phyloP scores from a whole-genome alignment of 208 protist genomes.

The Trypanosoma melophagium region DNA sequence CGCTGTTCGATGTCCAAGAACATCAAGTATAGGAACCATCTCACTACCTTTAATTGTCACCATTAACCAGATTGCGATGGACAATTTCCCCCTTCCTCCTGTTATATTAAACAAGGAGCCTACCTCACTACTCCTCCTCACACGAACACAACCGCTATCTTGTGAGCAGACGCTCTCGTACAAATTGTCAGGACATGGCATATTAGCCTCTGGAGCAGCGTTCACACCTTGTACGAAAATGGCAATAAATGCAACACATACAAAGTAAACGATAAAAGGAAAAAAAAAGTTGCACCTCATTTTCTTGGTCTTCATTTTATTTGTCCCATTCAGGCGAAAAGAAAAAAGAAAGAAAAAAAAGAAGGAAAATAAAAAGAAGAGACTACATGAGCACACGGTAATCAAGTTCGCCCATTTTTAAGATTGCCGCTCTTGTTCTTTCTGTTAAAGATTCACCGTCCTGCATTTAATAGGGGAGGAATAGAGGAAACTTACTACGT shows the following conservation, averaged over 20 bases:
- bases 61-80: conserved; percentile 13
- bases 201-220: conserved; percentile 8
- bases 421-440: no score
- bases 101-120: conserved; percentile 12
- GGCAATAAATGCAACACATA: conserved; percentile 3
- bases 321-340: neutral
- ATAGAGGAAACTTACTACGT: no score
- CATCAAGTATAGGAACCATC: conserved; percentile 1
- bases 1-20: neutral
- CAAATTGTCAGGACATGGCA: conserved; percentile 9
- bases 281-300: no score
- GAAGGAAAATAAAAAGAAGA: conserved; percentile 8
- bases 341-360: conserved; percentile 22
- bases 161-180: neutral
- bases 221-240: conserved; percentile 1
- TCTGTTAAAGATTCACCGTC: no score
- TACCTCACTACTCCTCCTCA: neutral
- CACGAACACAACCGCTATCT: neutral
- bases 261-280: no score
- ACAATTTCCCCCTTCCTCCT: conserved; percentile 7
- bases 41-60: neutral
- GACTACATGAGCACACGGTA: neutral
- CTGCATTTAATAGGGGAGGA: no score
- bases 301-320: no score
- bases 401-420: no score